Evolutionary conservation across 495 filamentous ascomycete species (phyloP).

Genomic region (Hypoxylon intermedium): DNA sequence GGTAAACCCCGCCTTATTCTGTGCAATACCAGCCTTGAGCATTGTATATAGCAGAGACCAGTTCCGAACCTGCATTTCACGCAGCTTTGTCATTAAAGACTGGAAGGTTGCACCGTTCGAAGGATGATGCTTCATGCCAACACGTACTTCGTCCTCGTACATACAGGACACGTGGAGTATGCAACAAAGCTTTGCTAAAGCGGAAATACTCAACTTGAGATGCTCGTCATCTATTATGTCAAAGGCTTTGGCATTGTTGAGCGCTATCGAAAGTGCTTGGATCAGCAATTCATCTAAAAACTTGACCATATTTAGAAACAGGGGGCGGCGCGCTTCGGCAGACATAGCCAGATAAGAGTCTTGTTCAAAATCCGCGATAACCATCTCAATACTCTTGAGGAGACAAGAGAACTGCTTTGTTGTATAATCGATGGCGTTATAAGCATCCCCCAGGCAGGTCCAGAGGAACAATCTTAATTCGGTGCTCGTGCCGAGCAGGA

Average conservation of each 20-base stretch:
- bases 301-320: constrained; percentile 77
- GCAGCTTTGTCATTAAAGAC: constrained; percentile 72
- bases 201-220: constrained; percentile 70
- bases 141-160: constrained; percentile 80
- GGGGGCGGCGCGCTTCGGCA: constrained; percentile 66
- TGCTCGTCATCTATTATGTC: constrained; percentile 84
- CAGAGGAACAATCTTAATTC: constrained; percentile 85
- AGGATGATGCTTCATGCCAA: constrained; percentile 65
- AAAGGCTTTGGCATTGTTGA: constrained; percentile 75
- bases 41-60: constrained; percentile 83
- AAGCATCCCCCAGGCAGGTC: constrained; percentile 85
- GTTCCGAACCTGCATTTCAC: constrained; percentile 86
- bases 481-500: constrained; percentile 79
- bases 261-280: constrained; percentile 66
- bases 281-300: constrained; percentile 76
- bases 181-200: constrained; percentile 69
- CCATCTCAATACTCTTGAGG: constrained; percentile 80
- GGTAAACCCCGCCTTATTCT: constrained; percentile 67
- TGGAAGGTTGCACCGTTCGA: constrained; percentile 48
- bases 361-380: constrained; percentile 74
- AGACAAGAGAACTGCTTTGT: constrained; percentile 88
- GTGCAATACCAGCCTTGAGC: constrained; percentile 74
- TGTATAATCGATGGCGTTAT: constrained; percentile 78
- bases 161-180: constrained; percentile 79
- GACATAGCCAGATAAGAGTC: constrained; percentile 66